Evolutionary conservation across 129 eudicot species (phyloP).

Genomic region (Centella asiatica): DNA sequence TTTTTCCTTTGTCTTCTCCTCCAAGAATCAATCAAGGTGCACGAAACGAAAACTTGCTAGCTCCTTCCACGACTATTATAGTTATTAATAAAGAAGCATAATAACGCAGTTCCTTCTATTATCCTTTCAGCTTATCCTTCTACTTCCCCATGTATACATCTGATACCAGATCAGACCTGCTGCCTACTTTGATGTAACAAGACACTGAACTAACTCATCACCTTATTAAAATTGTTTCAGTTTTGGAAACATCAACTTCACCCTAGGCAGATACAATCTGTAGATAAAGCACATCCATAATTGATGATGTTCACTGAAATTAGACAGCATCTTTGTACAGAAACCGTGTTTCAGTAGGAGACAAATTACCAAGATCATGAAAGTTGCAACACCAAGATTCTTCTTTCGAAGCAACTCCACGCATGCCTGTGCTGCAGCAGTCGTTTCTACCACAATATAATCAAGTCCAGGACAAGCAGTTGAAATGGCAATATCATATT

Average conservation of each 20-base stretch:
- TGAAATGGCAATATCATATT: conserved; percentile 89
- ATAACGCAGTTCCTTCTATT: neutral
- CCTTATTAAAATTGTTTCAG: neutral
- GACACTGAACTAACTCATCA: neutral
- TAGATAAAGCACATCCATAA: too few species aligned
- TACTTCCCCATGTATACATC: neutral
- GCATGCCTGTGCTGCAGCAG: conserved; percentile 89
- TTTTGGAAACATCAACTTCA: neutral
- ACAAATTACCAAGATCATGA: conserved; percentile 75
- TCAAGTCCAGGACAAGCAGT: conserved; percentile 94
- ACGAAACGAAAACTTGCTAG: neutral
- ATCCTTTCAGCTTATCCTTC: neutral
- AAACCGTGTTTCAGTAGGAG: neutral
- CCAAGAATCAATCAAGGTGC: too few species aligned
- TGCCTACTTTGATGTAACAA: neutral
- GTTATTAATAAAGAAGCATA: neutral
- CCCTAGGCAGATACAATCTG: too few species aligned
- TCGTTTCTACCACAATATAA: conserved; percentile 89
- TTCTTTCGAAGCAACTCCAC: conserved; percentile 80
- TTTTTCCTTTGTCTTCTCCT: too few species aligned
- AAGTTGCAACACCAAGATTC: conserved; percentile 92
- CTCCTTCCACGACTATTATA: neutral
- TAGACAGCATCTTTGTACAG: neutral
- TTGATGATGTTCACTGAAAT: neutral
- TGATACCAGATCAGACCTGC: neutral